Percentiles rank a stretch among this genome's conserved stretches.
These are phyloP conservation scores for Mycosphaerella sp. DNA, from an alignment of 2,329 filamentous ascomycete species.

Conservation along the genomic window DNA sequence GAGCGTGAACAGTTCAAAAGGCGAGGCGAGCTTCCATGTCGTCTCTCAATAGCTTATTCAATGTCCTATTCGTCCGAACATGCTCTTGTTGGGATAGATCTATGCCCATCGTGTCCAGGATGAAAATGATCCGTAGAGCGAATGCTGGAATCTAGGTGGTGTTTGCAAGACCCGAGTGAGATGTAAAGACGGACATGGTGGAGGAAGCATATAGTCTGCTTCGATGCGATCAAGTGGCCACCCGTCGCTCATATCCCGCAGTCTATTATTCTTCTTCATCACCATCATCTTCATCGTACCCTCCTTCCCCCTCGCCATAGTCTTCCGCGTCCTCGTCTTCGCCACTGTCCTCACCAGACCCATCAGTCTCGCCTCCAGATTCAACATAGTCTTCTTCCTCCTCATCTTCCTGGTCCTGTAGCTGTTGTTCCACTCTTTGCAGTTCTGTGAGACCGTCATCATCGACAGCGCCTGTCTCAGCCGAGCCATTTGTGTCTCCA, in stretches of 20 bases:
- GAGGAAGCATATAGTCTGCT: no score
- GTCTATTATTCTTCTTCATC: slow-evolving; percentile 16
- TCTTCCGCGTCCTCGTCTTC: slow-evolving; percentile 24
- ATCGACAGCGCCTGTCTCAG: slow-evolving; percentile 22
- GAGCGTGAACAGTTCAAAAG: no score
- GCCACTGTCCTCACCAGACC: slow-evolving; percentile 29
- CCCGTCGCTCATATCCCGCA: no score
- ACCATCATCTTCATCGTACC: slow-evolving; percentile 21
- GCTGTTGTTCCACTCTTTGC: slow-evolving; percentile 29
- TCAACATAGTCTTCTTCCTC: slow-evolving; percentile 33
- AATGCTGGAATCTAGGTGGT: not conserved
- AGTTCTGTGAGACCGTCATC: slow-evolving; percentile 27
- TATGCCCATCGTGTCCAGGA: slow-evolving; percentile 5
- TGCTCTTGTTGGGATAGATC: slow-evolving; percentile 3
- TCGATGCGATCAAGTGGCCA: no score
- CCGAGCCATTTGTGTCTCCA: slow-evolving; percentile 16
- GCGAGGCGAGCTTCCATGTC: no score
- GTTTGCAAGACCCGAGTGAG: no score
- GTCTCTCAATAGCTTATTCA: no score
- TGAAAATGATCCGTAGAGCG: slow-evolving; percentile 2
- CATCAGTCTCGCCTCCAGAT: slow-evolving; percentile 32
- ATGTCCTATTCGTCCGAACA: not conserved
- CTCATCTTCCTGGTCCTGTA: slow-evolving; percentile 33
- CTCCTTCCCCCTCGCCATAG: slow-evolving; percentile 19
- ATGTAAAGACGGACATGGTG: no score